Percentiles rank a stretch among this genome's conserved stretches.
These are phyloP conservation scores for Penicillium verrucosum DNA, from an alignment of 2,329 filamentous ascomycete species.

Conservation along the genomic window DNA sequence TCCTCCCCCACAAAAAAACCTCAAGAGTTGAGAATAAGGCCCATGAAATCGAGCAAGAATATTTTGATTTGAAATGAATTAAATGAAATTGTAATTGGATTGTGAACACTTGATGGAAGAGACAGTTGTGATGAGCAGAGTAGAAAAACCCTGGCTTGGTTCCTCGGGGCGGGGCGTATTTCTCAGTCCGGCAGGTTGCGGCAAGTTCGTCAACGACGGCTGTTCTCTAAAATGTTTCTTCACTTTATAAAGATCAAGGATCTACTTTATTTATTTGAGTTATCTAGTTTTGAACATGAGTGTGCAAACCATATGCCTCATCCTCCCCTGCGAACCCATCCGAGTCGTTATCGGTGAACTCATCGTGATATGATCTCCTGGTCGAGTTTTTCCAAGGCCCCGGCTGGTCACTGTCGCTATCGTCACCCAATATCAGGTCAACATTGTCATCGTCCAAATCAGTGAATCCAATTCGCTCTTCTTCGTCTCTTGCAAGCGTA, in stretches of 20 bases:
- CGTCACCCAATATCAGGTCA: slow-evolving; percentile 47
- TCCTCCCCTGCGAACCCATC: slow-evolving; percentile 44
- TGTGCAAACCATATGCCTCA: slow-evolving; percentile 43
- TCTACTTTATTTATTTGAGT: slow-evolving; percentile 6
- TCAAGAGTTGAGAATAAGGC: background rate
- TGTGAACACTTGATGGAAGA: slow-evolving; percentile 10
- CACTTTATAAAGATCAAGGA: background rate
- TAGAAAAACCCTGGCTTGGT: slow-evolving; percentile 17
- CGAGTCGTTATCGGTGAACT: slow-evolving; percentile 54
- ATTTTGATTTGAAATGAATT: background rate
- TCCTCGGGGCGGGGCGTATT: slow-evolving; percentile 30
- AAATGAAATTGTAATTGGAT: slow-evolving; percentile 9
- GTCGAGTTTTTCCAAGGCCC: slow-evolving; percentile 20
- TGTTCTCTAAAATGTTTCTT: background rate
- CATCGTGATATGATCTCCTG: slow-evolving; percentile 50
- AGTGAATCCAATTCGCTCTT: slow-evolving; percentile 42
- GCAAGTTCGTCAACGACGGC: slow-evolving; percentile 2
- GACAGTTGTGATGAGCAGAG: slow-evolving; percentile 10
- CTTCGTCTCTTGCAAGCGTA: slow-evolving; percentile 43
- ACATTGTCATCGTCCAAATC: slow-evolving; percentile 42
- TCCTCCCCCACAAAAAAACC: background rate
- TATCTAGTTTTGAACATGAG: slow-evolving; percentile 25
- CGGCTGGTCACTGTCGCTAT: slow-evolving; percentile 34
- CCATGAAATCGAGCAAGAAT: background rate
- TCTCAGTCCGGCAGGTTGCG: slow-evolving; percentile 30